Evolutionary conservation across 2,329 filamentous ascomycete species (phyloP).

Genomic region (Mycosphaerella sp.): DNA sequence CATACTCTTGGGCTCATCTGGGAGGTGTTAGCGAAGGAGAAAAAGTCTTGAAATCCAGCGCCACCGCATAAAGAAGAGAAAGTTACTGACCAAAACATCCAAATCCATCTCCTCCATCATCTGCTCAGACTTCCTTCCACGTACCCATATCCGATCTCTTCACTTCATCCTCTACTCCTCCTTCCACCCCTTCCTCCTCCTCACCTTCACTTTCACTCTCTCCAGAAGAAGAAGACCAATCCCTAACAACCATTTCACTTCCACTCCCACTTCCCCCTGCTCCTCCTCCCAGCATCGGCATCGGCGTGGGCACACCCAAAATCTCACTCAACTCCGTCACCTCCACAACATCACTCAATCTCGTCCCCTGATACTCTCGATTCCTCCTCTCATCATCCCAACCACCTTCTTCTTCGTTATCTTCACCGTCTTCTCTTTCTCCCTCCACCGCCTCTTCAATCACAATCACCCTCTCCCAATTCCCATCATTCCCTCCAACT

Average conservation of each 20-base stretch:
- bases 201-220: not conserved
- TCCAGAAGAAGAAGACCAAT: not conserved
- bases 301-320: not conserved
- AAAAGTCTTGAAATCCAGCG: no score
- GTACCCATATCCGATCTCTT: not conserved
- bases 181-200: not conserved
- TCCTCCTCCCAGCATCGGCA: no score
- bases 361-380: not conserved
- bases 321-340: not conserved
- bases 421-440: no score
- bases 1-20: no score
- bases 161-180: not conserved
- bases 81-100: no score
- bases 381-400: not conserved
- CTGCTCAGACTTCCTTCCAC: not conserved
- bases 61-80: no score
- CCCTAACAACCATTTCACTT: not conserved
- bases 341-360: not conserved
- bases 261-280: not conserved
- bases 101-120: no score
- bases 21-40: no score
- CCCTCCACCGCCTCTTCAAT: no score
- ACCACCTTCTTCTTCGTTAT: not conserved
- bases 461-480: not conserved
- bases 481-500: not conserved